Base-by-base conservation (phyloP, 2,329 filamentous ascomycete genomes). In the Ceratocystis lukuohia region DNA sequence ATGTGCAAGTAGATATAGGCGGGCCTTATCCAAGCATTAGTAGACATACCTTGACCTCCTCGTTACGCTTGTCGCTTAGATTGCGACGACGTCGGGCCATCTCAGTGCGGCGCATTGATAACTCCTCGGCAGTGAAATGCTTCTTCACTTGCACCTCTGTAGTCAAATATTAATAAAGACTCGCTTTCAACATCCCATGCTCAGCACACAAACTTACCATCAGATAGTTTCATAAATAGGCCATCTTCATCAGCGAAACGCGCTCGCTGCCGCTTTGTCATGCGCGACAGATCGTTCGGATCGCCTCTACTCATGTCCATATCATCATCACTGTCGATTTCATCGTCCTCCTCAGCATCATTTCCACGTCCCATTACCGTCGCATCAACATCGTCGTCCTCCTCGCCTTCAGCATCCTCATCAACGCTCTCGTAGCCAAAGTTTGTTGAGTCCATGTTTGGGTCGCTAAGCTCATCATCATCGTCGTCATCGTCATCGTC, bases 131-230 rank as follows among this genome's bases (percentile, higher is more conserved):
- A 2, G 83, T 85, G 64, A 85, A 84, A 30, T 78, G 75, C 72
- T 84, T 84, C 74, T 85, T 85, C 1, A 79, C 82, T 78, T 85
- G 83, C 3, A 85, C 83, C 78, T 85, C 83, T 84, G 74, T 69
- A 48, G 3, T 22, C 20, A 28, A 22, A 25, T 30, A 25, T 59
- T 59, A 59, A 30, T 5, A 30, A 10, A 44, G 0, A 3, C 7
- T 2, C 61, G 2, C 10, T 41, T 41, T 41, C 17, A 37, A 46
- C n/a, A 30, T 10, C 5, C 3, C 17, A 41, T 56, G 5, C 10
- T 37, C 28, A 12, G 1, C 33, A 17, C 22, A 8, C 17, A 1
- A 12, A 71, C 80, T 69, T 74, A 81, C 82, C 82, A 73, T 85
- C 82, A 2, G 83, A 84, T 0, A 85, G 73, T 72, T 85, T 84